phyloP scores from a whole-genome alignment of 1,139 yeast species.

The Geotrichum macrosporum region DNA sequence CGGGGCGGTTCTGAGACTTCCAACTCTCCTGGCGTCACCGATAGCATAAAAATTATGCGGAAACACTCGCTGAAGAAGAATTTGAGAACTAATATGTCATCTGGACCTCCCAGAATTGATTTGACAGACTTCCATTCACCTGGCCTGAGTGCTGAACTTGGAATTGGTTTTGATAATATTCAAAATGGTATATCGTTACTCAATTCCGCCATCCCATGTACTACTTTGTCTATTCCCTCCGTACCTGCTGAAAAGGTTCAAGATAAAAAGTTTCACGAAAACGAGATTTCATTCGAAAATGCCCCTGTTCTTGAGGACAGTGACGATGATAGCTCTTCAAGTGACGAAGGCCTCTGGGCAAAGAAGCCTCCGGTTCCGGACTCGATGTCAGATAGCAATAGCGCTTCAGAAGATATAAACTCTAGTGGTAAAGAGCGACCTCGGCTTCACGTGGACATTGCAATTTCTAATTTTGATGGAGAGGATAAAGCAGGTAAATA shows the following conservation, averaged over 20 bases:
- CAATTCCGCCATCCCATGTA: not conserved
- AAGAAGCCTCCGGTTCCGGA: conserved; percentile 41
- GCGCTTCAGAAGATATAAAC: conserved; percentile 2
- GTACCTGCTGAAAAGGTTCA: conserved; percentile 21
- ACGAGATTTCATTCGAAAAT: conserved; percentile 64
- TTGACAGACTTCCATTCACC: conserved; percentile 18
- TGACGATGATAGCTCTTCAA: conserved; percentile 40
- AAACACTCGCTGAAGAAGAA: conserved; percentile 7
- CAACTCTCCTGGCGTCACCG: not conserved
- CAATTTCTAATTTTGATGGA: conserved; percentile 19
- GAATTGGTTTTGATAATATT: conserved; percentile 17
- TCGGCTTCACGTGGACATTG: conserved; percentile 26
- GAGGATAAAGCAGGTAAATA: conserved; percentile 2
- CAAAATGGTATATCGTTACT: conserved; percentile 3
- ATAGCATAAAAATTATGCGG: conserved; percentile 2
- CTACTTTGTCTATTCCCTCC: not conserved
- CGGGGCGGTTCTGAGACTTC: not conserved
- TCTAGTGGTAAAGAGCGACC: conserved; percentile 21
- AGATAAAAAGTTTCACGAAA: conserved; percentile 43
- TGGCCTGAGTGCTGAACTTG: conserved; percentile 17
- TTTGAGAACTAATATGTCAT: not conserved
- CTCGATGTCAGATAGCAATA: not conserved
- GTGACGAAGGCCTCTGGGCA: conserved; percentile 61
- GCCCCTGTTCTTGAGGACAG: conserved; percentile 55
- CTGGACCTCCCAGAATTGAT: conserved; percentile 21